These are phyloP conservation scores for Galeopsis tetrahit DNA, from an alignment of 257 asterid genomes.

Conservation along the genomic window DNA sequence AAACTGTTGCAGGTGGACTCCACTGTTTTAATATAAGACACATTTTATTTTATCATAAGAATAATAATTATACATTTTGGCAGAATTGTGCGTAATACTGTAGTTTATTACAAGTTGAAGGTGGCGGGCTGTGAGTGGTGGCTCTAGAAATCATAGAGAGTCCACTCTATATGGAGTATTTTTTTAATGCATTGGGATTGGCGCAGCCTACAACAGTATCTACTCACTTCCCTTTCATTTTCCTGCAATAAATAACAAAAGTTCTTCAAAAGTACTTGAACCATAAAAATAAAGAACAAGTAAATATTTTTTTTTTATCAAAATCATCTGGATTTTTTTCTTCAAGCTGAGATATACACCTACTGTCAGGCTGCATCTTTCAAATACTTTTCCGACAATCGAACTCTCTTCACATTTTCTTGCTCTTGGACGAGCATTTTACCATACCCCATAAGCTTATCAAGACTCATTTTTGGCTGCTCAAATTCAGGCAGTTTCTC, in stretches of 20 bases:
- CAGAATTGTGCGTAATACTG: not conserved
- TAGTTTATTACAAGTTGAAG: constrained; percentile 11
- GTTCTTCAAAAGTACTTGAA: not conserved
- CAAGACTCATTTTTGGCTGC: constrained; percentile 50
- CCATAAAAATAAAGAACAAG: not conserved
- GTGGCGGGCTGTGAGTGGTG: constrained; percentile 31
- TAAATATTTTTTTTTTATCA: not conserved
- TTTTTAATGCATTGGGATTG: not conserved
- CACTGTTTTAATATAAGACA: not conserved
- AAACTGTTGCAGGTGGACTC: not conserved
- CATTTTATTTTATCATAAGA: constrained; percentile 5
- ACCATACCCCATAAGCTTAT: constrained; percentile 48
- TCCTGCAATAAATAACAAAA: not conserved
- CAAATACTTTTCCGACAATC: constrained; percentile 46
- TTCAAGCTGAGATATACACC: not conserved
- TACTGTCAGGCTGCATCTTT: not conserved
- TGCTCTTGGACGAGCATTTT: constrained; percentile 60
- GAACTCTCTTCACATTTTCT: constrained; percentile 60
- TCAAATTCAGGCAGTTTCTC: constrained; percentile 53
- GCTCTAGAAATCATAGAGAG: constrained; percentile 36
- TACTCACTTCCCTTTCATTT: not conserved
- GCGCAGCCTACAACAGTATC: not conserved
- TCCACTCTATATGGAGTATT: not conserved
- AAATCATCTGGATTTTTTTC: not conserved
- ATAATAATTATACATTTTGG: not conserved